These are phyloP conservation scores for Ilex aquifolium DNA, from an alignment of 257 asterid species.

Conservation along the genomic window DNA sequence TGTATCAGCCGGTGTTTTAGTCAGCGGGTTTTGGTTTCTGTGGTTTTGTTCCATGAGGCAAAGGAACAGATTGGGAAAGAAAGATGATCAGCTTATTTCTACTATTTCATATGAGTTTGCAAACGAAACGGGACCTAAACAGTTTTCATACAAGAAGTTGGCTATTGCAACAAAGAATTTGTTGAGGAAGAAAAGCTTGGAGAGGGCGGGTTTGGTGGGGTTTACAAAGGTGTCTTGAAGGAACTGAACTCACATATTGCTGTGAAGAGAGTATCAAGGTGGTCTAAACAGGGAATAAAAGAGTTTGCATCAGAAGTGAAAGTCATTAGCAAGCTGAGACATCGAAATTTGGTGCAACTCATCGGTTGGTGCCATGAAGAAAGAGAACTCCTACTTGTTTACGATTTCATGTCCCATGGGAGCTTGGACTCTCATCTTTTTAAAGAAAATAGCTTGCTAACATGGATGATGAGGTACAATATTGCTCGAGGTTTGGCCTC, in stretches of 20 bases:
- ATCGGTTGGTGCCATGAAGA: slow-evolving; percentile 33
- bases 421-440: slow-evolving; percentile 37
- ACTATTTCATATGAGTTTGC: too few species aligned
- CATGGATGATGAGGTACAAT: slow-evolving; percentile 25
- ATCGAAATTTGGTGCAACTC: slow-evolving; percentile 26
- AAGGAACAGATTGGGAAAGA: too few species aligned
- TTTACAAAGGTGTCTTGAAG: slow-evolving; percentile 20
- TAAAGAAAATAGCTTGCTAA: slow-evolving; percentile 2
- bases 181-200: slow-evolving; percentile 13
- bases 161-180: slow-evolving; percentile 17
- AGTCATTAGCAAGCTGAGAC: slow-evolving; percentile 27
- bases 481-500: slow-evolving; percentile 38
- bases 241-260: slow-evolving; percentile 17
- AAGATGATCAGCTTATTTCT: too few species aligned
- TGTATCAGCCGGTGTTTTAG: too few species aligned
- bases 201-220: slow-evolving; percentile 31
- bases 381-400: slow-evolving; percentile 34
- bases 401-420: slow-evolving; percentile 37
- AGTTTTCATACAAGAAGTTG: slow-evolving; percentile 22
- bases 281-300: slow-evolving; percentile 21
- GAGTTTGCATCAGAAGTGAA: slow-evolving; percentile 28
- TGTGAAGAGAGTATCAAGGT: slow-evolving; percentile 18
- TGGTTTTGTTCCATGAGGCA: too few species aligned
- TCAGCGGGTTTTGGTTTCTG: too few species aligned
- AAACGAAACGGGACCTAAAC: slow-evolving; percentile 22